Evolutionary conservation across 1,284 basidiomycete genomes (phyloP).

Genomic region (Tremellales sp.): DNA sequence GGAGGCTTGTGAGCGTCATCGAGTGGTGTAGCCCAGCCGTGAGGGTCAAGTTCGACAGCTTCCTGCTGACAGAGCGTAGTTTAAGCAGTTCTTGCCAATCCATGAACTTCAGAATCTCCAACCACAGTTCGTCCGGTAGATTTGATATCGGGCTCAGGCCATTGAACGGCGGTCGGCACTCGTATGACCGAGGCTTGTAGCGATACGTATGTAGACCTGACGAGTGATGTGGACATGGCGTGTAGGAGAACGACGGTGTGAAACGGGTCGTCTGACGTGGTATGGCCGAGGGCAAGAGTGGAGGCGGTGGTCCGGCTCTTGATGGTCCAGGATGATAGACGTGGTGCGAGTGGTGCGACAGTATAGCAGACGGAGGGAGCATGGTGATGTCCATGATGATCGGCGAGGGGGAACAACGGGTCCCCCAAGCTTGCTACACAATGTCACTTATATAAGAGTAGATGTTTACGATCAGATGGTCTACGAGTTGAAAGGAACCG

Average conservation of each 20-base stretch:
- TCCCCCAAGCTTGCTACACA: neutral
- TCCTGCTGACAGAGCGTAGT: conserved; percentile 13
- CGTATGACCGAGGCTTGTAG: conserved; percentile 1
- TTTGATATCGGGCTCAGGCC: conserved; percentile 15
- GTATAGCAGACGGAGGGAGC: conserved; percentile 23
- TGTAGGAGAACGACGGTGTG: neutral
- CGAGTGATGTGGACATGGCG: neutral
- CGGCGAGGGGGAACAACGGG: neutral
- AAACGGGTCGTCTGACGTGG: neutral
- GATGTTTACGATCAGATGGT: too few species aligned
- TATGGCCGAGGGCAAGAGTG: conserved; percentile 8
- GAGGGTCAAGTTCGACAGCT: conserved; percentile 13
- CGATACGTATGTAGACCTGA: neutral
- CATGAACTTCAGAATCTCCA: conserved; percentile 24
- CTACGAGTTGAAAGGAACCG: too few species aligned
- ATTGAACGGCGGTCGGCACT: conserved; percentile 13
- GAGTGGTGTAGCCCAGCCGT: conserved; percentile 21
- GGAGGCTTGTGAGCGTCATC: conserved; percentile 19
- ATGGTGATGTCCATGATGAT: conserved; percentile 25
- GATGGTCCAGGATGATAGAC: conserved; percentile 10
- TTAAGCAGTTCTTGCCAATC: conserved; percentile 20
- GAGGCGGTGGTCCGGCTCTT: too few species aligned
- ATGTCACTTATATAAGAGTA: too few species aligned
- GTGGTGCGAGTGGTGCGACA: conserved; percentile 26
- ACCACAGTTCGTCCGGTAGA: conserved; percentile 31